Base-by-base conservation (phyloP, 768 basidiomycete species). In the Panellus pusillus region DNA sequence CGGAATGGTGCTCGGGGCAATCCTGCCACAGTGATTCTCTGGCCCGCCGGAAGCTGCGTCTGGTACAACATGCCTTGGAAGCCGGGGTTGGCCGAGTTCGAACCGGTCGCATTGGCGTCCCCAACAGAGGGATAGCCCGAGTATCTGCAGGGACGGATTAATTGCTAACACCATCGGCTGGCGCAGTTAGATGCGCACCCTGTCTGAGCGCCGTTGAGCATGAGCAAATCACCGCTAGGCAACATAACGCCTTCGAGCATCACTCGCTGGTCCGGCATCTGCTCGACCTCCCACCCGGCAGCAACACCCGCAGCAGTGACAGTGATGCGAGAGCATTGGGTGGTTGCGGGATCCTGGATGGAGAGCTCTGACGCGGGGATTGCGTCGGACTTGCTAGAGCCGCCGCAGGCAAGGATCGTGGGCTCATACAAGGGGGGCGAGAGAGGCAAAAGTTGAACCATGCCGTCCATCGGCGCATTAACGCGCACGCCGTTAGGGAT, bases 171-270 rank as follows among this genome's bases (percentile, higher is more conserved):
- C 69, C 62, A 36, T 70, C 61, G 60, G 80, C 79, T 53, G 80
- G 81, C n/a, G 76, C 80, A 81, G 15, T 27, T 3, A 3, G 11
- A 35, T 32, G 27, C 17, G 14, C 82, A 47, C 47, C 47, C 47
- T 7, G 47, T 38, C 6, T 49, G 13, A 15, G 36, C 47, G 35
- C 47, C 47, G 61, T 83, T 83, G 55, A 82, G 71, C 61, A 83
- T 74, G 42, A 82, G 64, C 20, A 81, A 69, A 27, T 75, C 68
- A 20, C 82, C 82, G 8, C 76, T 80, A 2, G 83, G 83, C 27
- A 83, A 74, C 8, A 84, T 62, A 19, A 84, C 77, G 18, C 78
- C 79, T 58, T 84, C 79, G n/a, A 75, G 74, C 83, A 83, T 83
- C 20, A 72, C 72, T n/a, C 83, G 74, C 39, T 79, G 70, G n/a